Evolutionary conservation across 192 early-diverging fungal genomes (phyloP).

Genomic region (Backusella tarrabulga): DNA sequence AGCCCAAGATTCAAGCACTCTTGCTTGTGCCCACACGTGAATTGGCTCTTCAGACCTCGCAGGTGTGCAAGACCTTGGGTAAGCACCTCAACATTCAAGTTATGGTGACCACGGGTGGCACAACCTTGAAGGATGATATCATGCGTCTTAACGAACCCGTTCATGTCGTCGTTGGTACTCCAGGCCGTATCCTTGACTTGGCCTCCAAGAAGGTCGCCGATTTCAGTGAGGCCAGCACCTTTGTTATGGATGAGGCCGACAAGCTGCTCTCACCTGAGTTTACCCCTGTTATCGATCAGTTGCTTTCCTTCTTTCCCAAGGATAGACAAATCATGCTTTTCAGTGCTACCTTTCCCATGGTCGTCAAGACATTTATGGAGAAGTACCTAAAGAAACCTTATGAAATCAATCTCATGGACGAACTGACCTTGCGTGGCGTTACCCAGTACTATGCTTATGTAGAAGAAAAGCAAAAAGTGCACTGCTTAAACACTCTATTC

Average conservation of each 20-base stretch:
- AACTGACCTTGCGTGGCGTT: conserved; percentile 95
- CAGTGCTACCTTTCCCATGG: conserved; percentile 96
- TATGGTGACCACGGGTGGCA: conserved; percentile 99
- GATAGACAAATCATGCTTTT: conserved; percentile 95
- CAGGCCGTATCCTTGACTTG: conserved; percentile 95
- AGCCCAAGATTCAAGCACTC: conserved; percentile 88
- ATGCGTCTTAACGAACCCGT: conserved; percentile 91
- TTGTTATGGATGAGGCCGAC: conserved; percentile 99
- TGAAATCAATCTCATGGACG: conserved; percentile 99
- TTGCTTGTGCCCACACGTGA: conserved; percentile 96
- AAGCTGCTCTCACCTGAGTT: conserved; percentile 99
- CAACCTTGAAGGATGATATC: conserved; percentile 98
- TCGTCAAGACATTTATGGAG: conserved; percentile 98
- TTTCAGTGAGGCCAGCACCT: conserved; percentile 83
- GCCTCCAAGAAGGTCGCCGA: conserved; percentile 93
- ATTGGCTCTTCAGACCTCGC: conserved; percentile 98
- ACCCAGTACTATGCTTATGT: conserved; percentile 99
- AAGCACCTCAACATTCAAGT: conserved; percentile 96
- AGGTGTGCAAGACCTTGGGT: conserved; percentile 96
- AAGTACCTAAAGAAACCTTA: conserved; percentile 95
- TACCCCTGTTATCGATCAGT: conserved; percentile 96
- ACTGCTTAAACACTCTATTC: conserved; percentile 91
- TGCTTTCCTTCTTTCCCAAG: conserved; percentile 86
- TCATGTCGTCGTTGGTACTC: conserved; percentile 96
- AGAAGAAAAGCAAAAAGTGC: conserved; percentile 98